Evolutionary conservation across 768 basidiomycete genomes (phyloP), one percentile per base, ranked within the genome.

Genomic region (Pleurotus pulmonarius): DNA sequence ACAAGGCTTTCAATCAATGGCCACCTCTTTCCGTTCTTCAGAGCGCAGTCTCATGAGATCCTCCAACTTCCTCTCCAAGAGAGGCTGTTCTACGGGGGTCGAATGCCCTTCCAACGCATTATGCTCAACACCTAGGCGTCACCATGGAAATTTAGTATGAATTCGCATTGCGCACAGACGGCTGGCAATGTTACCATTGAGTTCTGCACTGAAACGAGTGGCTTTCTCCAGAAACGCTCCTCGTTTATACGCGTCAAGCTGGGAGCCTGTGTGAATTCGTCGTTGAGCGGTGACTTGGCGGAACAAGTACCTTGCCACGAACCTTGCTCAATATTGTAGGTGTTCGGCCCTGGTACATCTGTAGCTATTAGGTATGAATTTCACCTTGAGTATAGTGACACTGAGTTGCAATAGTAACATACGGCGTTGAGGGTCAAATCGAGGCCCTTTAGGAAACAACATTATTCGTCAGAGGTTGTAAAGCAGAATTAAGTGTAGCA

Each of bases 21-120:
- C 61, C 65, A 89, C 88, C 47, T 74, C 57, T 73, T 80, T 85
- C 79, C 88, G 90, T 56, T 79, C 81, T 3, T 88, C 86, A 39
- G 75, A 68, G 63, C 86, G 85, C n/a, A 83, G 67, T 55, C 68
- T 70, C 69, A 89, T 84, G 5, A 88, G 66, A 13, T 86, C 82
- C 34, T 86, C 83, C 0, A 91, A 77, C 61, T 86, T 85, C 59
- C 75, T 77, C 64, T 87, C 81, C 18, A 90, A 77, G 13, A 67
- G 57, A 5, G 41, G 20, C 20, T 40, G 11, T 22, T 8, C 8
- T 44, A 70, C 38, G 25, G 16, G 46, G 41, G 13, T 38, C 13
- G 46, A 55, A 15, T 58, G 82, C 84, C 29, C 29, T 34, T 34
- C 29, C 9, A 8, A 34, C 29, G 11, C 29, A 11, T 34, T 34